These are phyloP conservation scores for Trichoderma koningiopsis DNA, from an alignment of 2,329 filamentous ascomycete genomes.

Conservation along the genomic window DNA sequence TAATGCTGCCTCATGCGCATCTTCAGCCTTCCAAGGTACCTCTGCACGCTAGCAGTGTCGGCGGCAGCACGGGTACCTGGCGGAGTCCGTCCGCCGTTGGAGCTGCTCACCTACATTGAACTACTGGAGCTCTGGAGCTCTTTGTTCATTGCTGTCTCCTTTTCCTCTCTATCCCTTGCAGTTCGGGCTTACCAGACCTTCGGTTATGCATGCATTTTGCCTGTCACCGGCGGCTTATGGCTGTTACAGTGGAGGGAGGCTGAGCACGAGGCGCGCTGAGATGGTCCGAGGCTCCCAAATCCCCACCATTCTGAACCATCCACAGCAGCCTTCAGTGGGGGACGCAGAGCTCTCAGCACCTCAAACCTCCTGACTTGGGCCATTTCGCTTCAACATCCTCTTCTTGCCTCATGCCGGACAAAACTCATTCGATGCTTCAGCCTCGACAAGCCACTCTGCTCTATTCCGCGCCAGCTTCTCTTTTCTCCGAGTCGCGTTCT, in stretches of 20 bases:
- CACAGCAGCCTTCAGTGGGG: slow-evolving; percentile 18
- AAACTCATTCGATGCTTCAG: not conserved
- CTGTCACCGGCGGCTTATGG: not conserved
- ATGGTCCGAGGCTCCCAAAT: slow-evolving; percentile 24
- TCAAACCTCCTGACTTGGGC: slow-evolving; percentile 10
- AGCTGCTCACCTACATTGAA: not conserved
- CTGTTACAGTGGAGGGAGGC: slow-evolving; percentile 13
- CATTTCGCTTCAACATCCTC: slow-evolving; percentile 3
- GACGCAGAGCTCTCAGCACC: slow-evolving; percentile 15
- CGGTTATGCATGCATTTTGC: not conserved
- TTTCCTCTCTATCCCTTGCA: not conserved
- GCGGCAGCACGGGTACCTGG: not conserved
- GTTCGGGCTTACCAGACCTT: not conserved
- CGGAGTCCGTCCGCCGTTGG: not conserved
- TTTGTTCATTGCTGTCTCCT: not conserved
- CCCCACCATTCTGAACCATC: slow-evolving; percentile 13
- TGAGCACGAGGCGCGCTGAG: slow-evolving; percentile 15
- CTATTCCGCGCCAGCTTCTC: not conserved
- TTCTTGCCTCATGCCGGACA: slow-evolving; percentile 2
- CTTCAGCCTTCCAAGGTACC: not conserved
- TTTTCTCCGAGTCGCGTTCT: not conserved
- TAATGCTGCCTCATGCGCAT: not conserved
- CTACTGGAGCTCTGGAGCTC: not conserved
- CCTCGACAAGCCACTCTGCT: not conserved
- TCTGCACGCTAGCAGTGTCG: not conserved